Evolutionary conservation across 1,139 yeast species (phyloP), one percentile per base, ranked within the genome.

Genomic region (Diutina pseudorugosa): DNA sequence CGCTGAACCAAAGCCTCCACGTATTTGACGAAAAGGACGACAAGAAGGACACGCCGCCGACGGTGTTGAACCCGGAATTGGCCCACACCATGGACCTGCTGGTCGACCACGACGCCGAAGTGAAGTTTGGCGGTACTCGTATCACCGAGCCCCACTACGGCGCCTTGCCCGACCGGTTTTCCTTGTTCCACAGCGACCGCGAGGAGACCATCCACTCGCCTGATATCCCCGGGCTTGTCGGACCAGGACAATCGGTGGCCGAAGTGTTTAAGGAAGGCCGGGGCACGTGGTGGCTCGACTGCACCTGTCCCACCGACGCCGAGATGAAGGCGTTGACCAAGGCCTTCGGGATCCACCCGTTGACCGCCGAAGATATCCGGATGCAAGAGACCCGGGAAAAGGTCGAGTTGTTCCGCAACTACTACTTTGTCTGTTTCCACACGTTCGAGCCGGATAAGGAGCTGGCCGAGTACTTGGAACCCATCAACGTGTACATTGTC

Each of bases 181-280:
- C 94, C 41, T 88, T 88, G 64, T 91, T 89, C 65, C 80, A 83
- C 47, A 80, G 94, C 0, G 89, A 85, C 54, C 72, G 82, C 9
- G 96, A 89, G 55, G 95, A 85, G 61, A 93, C 98, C 0, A 76
- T 87, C 18, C 97, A 91, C 67, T 86, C 96, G 1, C 84, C 95
- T 1, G 96, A 89, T 62, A 73, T 91, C 47, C 85, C 94, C 3
- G 79, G 93, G 1, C 70, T 91, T 55, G 79, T 86, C 4, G 72
- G 72, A 19, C 82, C 83, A 1, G 85, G 82, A 2, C 80, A 83
- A 60, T 72, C 85, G 2, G 81, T 86, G 57, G 73, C 80, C 55
- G 80, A 82, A 27, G 67, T 89, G 49, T 89, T 90, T 65, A 75
- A 75, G 52, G 71, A 73, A 45, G 75, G 77, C n/a, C 80, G 80